Evolutionary conservation across 148 eudicot genomes (phyloP).

Genomic region (Rhododendron ferrugineum): DNA sequence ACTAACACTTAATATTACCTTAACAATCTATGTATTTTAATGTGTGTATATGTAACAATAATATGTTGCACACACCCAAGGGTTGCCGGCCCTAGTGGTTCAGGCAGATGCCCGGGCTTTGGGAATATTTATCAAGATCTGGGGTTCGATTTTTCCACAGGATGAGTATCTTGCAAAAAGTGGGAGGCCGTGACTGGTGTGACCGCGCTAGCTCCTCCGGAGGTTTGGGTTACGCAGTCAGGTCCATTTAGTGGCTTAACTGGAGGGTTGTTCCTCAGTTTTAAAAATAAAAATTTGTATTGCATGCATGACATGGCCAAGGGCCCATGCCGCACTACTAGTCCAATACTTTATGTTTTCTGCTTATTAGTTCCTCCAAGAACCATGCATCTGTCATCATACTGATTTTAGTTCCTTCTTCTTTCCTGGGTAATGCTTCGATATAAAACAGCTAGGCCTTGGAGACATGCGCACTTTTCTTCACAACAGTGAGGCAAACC

Average conservation of each 20-base stretch:
- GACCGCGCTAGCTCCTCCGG: too few species aligned
- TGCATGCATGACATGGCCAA: conserved; percentile 2
- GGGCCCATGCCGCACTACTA: neutral
- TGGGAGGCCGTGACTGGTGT: too few species aligned
- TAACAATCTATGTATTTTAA: neutral
- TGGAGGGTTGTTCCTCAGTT: too few species aligned
- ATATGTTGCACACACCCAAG: neutral
- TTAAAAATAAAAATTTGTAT: too few species aligned
- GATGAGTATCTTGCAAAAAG: too few species aligned
- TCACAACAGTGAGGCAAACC: neutral
- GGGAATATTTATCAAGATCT: too few species aligned
- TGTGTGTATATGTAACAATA: neutral
- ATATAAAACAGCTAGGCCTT: neutral
- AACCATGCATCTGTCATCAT: neutral
- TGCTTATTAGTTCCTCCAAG: neutral
- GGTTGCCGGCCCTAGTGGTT: too few species aligned
- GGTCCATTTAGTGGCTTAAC: too few species aligned
- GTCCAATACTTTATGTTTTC: neutral
- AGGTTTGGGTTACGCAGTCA: too few species aligned
- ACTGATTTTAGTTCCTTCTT: neutral
- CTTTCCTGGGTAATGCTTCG: neutral
- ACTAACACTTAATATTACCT: neutral
- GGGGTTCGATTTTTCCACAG: too few species aligned
- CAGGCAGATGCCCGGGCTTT: too few species aligned
- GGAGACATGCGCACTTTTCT: neutral